Percentiles rank a stretch among this genome's conserved stretches.
These are phyloP conservation scores for Cucurbita maxima DNA, from an alignment of 306 rosid genomes.

Conservation along the genomic window DNA sequence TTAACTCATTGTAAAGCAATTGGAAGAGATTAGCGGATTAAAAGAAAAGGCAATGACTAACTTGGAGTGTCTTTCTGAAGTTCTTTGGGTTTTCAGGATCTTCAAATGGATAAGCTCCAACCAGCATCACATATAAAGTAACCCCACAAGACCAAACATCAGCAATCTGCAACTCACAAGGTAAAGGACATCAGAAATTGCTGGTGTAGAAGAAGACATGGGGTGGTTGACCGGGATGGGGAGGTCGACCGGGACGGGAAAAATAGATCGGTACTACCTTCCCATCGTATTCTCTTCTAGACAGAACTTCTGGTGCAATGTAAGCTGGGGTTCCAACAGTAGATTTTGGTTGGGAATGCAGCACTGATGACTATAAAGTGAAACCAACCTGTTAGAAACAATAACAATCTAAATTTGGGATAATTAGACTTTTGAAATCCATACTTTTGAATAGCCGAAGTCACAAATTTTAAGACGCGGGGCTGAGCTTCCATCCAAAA, in stretches of 20 bases:
- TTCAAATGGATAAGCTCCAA: constrained; percentile 98
- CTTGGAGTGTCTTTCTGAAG: constrained; percentile 93
- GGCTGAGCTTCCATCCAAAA: constrained; percentile 85
- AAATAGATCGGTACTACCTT: constrained; percentile 34
- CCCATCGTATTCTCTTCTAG: constrained; percentile 79
- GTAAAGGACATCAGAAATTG: no score
- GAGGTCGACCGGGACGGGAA: neutral
- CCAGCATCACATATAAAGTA: constrained; percentile 95
- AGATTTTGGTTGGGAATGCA: constrained; percentile 97
- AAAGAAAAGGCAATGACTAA: constrained; percentile 4
- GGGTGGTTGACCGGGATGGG: neutral
- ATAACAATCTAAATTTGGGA: neutral
- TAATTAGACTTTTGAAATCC: neutral
- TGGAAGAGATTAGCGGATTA: neutral
- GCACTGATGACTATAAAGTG: constrained; percentile 64
- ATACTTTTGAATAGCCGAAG: constrained; percentile 92
- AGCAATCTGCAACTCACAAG: constrained; percentile 38
- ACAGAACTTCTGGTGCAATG: constrained; percentile 89
- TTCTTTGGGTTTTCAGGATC: constrained; percentile 91
- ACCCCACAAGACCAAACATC: constrained; percentile 99
- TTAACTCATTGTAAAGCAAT: neutral
- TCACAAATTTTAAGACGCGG: constrained; percentile 91
- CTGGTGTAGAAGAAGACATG: neutral
- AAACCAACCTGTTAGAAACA: constrained; percentile 2
- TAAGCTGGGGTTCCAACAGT: constrained; percentile 99